Base-by-base conservation (phyloP, 1,284 basidiomycete genomes). In the Bjerkandera adusta region DNA sequence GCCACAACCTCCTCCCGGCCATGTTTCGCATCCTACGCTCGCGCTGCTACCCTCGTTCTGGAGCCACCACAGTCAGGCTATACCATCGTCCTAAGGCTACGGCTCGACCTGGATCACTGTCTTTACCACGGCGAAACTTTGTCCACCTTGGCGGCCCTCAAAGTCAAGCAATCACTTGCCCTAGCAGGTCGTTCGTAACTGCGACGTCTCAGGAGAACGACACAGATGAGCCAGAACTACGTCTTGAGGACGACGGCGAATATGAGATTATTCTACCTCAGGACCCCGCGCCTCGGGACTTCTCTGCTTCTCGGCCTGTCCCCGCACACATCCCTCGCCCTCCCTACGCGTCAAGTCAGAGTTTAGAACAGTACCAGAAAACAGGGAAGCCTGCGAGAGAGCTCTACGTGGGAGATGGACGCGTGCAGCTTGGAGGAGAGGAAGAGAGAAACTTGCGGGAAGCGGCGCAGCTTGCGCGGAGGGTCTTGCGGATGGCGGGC, bases 251-350 rank as follows among this genome's bases (percentile, higher is more conserved):
- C 35, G 54, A 48, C 43, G 84, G 85, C 10, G 54, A 56, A 24
- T 89, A 85, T 67, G 71, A 68, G 37, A 65, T 89, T 24, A 81
- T 89, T 45, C 68, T 87, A 4, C 86, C 85, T 1, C 61, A 72
- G 15, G 85, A 88, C 52, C 82, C 83, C 0, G 81, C 74, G 45
- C 67, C 81, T 13, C 80, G 76, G 61, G 85, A 86, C 8, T 67
- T 73, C 13, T 84, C 89, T 30, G 59, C 57, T 5, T 75, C 75
- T 5, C 75, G 79, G 26, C 45, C 54, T 8, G 85, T 92, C 3
- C 89, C 89, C 3, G 41, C 62, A 0, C 60, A 70, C 40, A 89
- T 92, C 25, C 24, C 49, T 3, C 71, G 73, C 38, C 90, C 91
- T 0, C 58, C 68, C 0, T 93, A 93, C 60, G 81, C 71, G 2